Evolutionary conservation across 768 basidiomycete species (phyloP), one percentile per base, ranked within the genome.

Genomic region (Tricholoma matsutake): DNA sequence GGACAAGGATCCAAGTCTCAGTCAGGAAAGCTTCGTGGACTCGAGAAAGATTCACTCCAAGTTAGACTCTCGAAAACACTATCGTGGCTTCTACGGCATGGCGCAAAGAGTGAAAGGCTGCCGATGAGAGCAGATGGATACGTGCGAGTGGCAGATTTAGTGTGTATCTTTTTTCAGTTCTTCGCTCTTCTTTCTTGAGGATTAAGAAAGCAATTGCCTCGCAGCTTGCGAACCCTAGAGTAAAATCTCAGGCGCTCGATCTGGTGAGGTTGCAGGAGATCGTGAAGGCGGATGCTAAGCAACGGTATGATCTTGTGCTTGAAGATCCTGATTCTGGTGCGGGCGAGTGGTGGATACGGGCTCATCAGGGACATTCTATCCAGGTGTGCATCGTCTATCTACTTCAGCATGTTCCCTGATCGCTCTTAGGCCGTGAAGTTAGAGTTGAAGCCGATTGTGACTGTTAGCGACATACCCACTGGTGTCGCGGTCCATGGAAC

Each of bases 321-420:
- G 89, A 92, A 59, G 53, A 64, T 18, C 54, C 68, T n/a, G 71
- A 64, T 9, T 67, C 69, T 57, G 32, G 67, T 4, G 76, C 69
- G 9, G 75, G 80, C 8, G 70, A 79, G n/a, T 91, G 91, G 91
- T 92, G 88, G 88, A 93, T 96, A 65, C 82, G 89, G 35, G 94
- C 94, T 7, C 94, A 92, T 66, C 94, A 96, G 72, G 94, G 94
- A 0, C 94, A 96, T 75, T 90, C 92, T 0, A 78, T 96, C 51
- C 83, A 87, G 80, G 94, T 88, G 61, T 25, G 78, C 63, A 43
- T 39, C 9, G 14, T n/a, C 16, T 7, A 20, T 13, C 11, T 28
- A n/a, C 29, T 31, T 20, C 29, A 29, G 11, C 11, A 34, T 37
- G 11, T 22, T 34, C 3, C 11, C 56, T 41, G 16, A 28, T 7